Evolutionary conservation across 352 stramenopile genomes (phyloP), one percentile per base, ranked within the genome.

Genomic region (Pythium grandisporangium): DNA sequence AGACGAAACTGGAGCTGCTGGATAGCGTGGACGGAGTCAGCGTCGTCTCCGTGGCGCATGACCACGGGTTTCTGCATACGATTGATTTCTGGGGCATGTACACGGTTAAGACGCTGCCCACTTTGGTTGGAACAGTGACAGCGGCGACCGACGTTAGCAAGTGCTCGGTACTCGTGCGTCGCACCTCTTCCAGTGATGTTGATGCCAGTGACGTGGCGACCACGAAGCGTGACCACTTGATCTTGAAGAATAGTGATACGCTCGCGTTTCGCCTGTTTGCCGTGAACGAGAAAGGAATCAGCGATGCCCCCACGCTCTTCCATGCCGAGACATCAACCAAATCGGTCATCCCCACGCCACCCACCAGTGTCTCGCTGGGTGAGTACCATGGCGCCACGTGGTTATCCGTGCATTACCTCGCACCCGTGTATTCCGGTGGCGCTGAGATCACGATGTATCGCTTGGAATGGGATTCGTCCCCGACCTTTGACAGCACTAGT

Each of bases 381-480:
- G 79, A 90, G 46, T 81, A 82, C n/a, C 84, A 89, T 39, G 67
- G 68, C 4, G 30, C 56, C 13, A 82, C 73, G 2, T 90, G 66
- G 61, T 48, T 97, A 7, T 84, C 67, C 0, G 61, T 96, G 12
- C 57, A 85, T 35, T 96, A 95, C 36, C 72, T 69, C 2, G 58
- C 79, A 3, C 85, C 89, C 1, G 55, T 71, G 11, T 95, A 95
- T 60, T 72, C 93, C 29, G 94, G 94, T 17, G 94, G 92, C 4
- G 68, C 84, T 0, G 48, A 58, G 8, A 76, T 98, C 32, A 95
- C 80, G 3, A 92, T 94, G 62, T 97, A 97, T 43, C 69, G 78
- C 29, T 69, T 98, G 12, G 88, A 98, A 59, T 95, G 89, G 62
- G 90, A 97, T 42, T 89, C 78, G 0, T 84, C 72, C 0, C 53